These are phyloP conservation scores for Bondarzewia mesenterica DNA, from an alignment of 1,284 basidiomycete species.

Conservation along the genomic window DNA sequence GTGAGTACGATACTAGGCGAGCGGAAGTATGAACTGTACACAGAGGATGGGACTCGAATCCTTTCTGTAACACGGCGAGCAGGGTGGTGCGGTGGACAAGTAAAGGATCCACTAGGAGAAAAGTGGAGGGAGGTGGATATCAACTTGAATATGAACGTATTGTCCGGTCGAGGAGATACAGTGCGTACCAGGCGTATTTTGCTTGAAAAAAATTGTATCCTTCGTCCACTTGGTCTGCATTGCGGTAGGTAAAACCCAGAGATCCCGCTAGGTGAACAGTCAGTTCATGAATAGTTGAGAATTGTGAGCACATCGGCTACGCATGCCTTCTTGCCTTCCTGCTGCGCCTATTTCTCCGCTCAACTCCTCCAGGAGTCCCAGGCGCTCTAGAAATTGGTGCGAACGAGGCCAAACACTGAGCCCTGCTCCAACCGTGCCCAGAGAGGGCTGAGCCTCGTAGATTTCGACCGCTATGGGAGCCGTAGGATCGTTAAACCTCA, in stretches of 20 bases:
- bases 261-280: neutral
- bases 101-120: constrained; percentile 1
- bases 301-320: no score
- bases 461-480: neutral
- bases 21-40: constrained; percentile 26
- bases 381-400: neutral
- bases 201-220: constrained; percentile 12
- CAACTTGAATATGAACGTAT: neutral
- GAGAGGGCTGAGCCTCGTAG: neutral
- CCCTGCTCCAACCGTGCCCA: constrained; percentile 1
- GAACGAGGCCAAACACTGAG: neutral
- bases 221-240: constrained; percentile 11
- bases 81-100: constrained; percentile 4
- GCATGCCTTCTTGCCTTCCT: constrained; percentile 15
- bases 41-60: constrained; percentile 16
- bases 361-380: neutral
- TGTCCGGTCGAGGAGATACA: neutral
- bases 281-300: neutral
- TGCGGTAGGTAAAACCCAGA: constrained; percentile 16
- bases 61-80: neutral
- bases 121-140: no score
- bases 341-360: neutral
- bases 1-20: constrained; percentile 19
- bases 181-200: constrained; percentile 8
- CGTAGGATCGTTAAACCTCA: neutral